Percentiles rank a stretch among this genome's conserved stretches.
phyloP scores from a whole-genome alignment of 148 eudicot species.

The Amaranthus palmeri region DNA sequence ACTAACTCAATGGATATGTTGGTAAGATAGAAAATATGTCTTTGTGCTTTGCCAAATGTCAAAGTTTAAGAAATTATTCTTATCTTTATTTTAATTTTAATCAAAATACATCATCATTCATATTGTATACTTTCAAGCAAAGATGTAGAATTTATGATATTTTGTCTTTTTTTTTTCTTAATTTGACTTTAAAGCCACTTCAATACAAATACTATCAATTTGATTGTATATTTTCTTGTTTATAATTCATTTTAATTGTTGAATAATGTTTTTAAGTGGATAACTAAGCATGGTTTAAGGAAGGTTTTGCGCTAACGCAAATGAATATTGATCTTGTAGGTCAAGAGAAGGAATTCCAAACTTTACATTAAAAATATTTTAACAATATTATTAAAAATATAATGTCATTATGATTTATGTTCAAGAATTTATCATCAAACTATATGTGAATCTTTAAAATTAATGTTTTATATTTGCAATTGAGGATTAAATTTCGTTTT shows the following conservation, averaged over 20 bases:
- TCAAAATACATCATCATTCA: constrained; percentile 14
- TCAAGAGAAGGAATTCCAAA: neutral
- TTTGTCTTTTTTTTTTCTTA: constrained; percentile 5
- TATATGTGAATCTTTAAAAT: no score
- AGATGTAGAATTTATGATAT: constrained; percentile 28
- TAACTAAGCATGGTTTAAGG: constrained; percentile 34
- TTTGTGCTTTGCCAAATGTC: neutral
- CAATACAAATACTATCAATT: constrained; percentile 23
- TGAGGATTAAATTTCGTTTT: no score
- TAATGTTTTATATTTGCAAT: no score
- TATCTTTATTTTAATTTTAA: constrained; percentile 6
- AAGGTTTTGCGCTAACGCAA: constrained; percentile 57
- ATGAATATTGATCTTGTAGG: constrained; percentile 10
- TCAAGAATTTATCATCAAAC: no score
- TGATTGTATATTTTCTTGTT: neutral
- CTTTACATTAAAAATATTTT: no score
- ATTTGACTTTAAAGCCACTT: constrained; percentile 64
- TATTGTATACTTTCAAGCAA: constrained; percentile 46
- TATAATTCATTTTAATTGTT: neutral
- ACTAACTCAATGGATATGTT: constrained; percentile 4
- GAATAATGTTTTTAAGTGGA: constrained; percentile 14
- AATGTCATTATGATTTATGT: no score
- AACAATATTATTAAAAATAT: no score
- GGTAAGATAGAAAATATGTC: constrained; percentile 8
- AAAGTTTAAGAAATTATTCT: neutral